Evolutionary conservation across 140 eudicot genomes (phyloP).

Genomic region (Senecio squalidus): DNA sequence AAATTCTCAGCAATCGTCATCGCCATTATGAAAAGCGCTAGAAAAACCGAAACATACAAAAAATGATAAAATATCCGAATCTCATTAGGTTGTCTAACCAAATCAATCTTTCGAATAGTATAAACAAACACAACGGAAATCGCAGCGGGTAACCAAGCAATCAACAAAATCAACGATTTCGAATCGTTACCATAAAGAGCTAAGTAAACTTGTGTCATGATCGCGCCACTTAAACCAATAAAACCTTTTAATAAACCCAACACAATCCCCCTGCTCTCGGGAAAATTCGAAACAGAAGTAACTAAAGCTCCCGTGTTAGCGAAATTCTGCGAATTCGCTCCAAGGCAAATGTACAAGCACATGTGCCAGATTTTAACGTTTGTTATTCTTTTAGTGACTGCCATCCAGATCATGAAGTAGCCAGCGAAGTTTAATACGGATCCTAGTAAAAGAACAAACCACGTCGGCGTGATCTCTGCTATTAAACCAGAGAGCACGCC

Average conservation of each 20-base stretch:
- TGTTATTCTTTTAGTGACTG: slow-evolving; percentile 31
- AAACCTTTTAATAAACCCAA: slow-evolving; percentile 49
- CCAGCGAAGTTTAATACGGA: slow-evolving; percentile 35
- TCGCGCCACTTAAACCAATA: slow-evolving; percentile 55
- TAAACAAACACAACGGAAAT: slow-evolving; percentile 46
- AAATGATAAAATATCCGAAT: slow-evolving; percentile 38
- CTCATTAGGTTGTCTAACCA: slow-evolving; percentile 37
- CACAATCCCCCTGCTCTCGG: slow-evolving; percentile 48
- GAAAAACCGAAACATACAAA: slow-evolving; percentile 38
- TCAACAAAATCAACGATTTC: slow-evolving; percentile 37
- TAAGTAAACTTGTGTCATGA: slow-evolving; percentile 43
- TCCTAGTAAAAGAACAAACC: slow-evolving; percentile 51
- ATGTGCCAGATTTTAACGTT: slow-evolving; percentile 46
- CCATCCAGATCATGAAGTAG: slow-evolving; percentile 46
- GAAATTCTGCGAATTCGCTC: slow-evolving; percentile 47
- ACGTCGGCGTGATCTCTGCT: slow-evolving; percentile 43
- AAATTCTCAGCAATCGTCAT: slow-evolving; percentile 45
- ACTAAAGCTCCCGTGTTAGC: slow-evolving; percentile 52
- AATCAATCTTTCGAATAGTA: slow-evolving; percentile 29
- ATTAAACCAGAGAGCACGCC: slow-evolving; percentile 43
- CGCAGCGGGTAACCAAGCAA: slow-evolving; percentile 58
- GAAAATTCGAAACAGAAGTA: slow-evolving; percentile 44
- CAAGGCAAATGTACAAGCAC: slow-evolving; percentile 50
- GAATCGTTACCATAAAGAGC: slow-evolving; percentile 52
- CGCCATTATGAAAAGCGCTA: slow-evolving; percentile 57